Evolutionary conservation across 2,329 filamentous ascomycete genomes (phyloP), one percentile per base, ranked within the genome.

Genomic region (Paramyrothecium sp.): DNA sequence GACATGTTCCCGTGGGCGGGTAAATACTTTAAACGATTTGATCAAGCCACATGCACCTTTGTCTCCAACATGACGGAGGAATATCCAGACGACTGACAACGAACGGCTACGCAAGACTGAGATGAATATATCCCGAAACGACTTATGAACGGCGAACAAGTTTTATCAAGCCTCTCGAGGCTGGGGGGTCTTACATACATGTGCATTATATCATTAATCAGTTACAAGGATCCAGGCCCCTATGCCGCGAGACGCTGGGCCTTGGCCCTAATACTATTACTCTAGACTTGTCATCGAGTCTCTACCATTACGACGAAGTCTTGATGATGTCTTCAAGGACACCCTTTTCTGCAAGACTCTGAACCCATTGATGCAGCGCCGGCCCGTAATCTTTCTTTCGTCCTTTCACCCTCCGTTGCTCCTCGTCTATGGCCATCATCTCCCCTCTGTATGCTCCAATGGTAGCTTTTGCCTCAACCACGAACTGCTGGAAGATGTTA

Each of bases 21-120:
- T 1, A 89, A 88, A 65, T 91, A 91, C 72, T 98, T 99, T 73
- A 96, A 91, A 73, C 81, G 92, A 47, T 98, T 92, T 80, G 91
- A 97, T 72, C 68, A 71, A 4, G 77, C 76, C 34, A 79, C 74
- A 0, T 85, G 85, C 63, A 79, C 75, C 3, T 99, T 98, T 75
- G 81, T 97, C 33, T 96, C 92, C 65, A 98, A 97, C 71, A 68
- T 84, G 33, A 74, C 75, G 64, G 91, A 96, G 65, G 87, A 93
- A 67, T 97, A 92, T 72, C 94, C 94, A 1, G 89, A 97, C 68
- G 91, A 96, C 73, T 97, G 61, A 69, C 48, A 20, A 26, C 21
- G 44, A 26, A 17, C 7, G 21, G 17, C 44, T 26, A 5, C 26
- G 4, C 26, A 30, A 30, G 26, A 30, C 26, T 30, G 26, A 30